Base-by-base conservation (phyloP, 2,329 filamentous ascomycete genomes). In the Emmonsiellopsis sp. region DNA sequence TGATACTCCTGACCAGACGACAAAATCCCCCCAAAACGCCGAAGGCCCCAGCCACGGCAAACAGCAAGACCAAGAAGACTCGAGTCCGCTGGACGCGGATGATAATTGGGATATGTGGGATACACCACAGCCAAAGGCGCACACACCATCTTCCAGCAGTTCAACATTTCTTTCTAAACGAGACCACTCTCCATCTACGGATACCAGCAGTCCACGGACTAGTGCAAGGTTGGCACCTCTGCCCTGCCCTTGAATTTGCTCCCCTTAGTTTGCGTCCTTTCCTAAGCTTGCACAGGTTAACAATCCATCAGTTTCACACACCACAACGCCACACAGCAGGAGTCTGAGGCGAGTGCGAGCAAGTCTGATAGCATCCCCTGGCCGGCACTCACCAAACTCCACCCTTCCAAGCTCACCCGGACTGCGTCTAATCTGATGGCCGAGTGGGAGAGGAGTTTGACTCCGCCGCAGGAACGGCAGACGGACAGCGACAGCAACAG, bases 341-440 rank as follows among this genome's bases (percentile, higher is more conserved):
- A 62, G 13, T 54, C 48, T 46, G 53, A 61, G 31, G 63, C 61
- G 9, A 65, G 68, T 53, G 62, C 63, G 43, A 67, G 61, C 49
- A 63, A 66, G 11, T 65, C 67, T 38, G 71, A 74, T 50, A 66
- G 68, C 50, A 74, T 77, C 11, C 75, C 86, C 31, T 89, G 88
- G 73, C 84, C 84, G 48, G 80, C 85, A 47, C 78, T 94, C 53
- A 84, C 84, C 65, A 83, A 85, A 58, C 72, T 90, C 42, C 80
- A 82, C 7, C 87, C 90, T 0, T 84, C 83, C 60, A 90, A 89
- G 62, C 73, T 96, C 61, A 88, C 89, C 66, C 81, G 83, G 38
- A 92, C 88, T 0, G 88, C 91, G n/a, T 87, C 84, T 37, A 87
- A 86, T 57, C 77, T 95, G 54, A 89, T 96, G 82, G 86, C 84